phyloP scores from a whole-genome alignment of 2,329 filamentous ascomycete genomes.

The Stagonosporopsis vannaccii region DNA sequence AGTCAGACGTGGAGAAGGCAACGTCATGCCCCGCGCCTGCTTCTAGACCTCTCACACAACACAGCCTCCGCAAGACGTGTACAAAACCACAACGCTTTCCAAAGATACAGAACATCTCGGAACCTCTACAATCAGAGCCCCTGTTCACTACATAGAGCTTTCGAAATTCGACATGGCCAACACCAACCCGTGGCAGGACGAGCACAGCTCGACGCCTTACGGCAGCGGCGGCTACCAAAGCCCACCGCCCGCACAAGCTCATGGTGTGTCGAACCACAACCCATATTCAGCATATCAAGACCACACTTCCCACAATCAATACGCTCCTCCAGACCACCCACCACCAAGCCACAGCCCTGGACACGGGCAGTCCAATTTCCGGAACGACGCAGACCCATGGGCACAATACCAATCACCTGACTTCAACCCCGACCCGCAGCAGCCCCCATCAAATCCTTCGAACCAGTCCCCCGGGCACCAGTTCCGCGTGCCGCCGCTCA shows the following conservation, averaged over 20 bases:
- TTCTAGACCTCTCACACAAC: conserved; percentile 11
- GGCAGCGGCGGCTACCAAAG: conserved; percentile 24
- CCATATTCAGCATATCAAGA: conserved; percentile 34
- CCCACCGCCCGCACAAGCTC: conserved; percentile 15
- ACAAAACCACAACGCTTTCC: conserved; percentile 10
- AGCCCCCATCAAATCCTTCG: conserved; percentile 6
- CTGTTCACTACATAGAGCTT: neutral
- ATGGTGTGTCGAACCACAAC: conserved; percentile 24
- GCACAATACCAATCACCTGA: conserved; percentile 20
- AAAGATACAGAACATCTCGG: neutral
- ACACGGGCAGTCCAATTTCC: neutral
- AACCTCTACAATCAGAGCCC: neutral
- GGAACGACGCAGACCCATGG: conserved; percentile 16
- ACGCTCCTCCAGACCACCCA: conserved; percentile 10
- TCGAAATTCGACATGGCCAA: conserved; percentile 23
- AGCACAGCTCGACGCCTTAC: conserved; percentile 18
- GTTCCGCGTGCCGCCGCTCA: conserved; percentile 14
- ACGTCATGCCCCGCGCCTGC: conserved; percentile 30
- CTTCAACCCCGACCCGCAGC: conserved; percentile 15
- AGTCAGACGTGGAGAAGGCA: conserved; percentile 18
- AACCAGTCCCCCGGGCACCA: conserved; percentile 10
- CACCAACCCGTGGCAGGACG: conserved; percentile 34
- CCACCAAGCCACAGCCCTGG: conserved; percentile 11
- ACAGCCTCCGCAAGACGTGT: conserved; percentile 24
- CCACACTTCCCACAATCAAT: conserved; percentile 16